Conservation (phyloP, 345 rosid species). For the Populus nigra region DNA sequence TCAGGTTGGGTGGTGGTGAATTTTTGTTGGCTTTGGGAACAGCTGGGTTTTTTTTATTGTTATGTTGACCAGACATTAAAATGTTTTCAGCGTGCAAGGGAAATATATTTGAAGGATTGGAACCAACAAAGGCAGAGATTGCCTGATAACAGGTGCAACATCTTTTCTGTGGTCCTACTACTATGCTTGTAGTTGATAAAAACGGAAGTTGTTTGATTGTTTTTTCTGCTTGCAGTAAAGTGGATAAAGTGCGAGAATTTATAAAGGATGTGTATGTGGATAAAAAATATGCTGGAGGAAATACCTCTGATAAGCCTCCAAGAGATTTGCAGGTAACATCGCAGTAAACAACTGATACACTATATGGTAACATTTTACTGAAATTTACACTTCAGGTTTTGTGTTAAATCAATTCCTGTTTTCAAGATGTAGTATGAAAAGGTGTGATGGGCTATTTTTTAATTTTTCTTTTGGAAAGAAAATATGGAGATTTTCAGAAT, state of each 20-base stretch:
- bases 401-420: background rate
- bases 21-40: slow-evolving; percentile 11
- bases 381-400: background rate
- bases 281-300: slow-evolving; percentile 72
- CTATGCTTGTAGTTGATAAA: slow-evolving; percentile 5
- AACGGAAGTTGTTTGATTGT: slow-evolving; percentile 4
- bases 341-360: background rate
- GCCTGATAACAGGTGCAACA: slow-evolving; percentile 75
- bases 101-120: slow-evolving; percentile 77
- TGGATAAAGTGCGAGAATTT: slow-evolving; percentile 71
- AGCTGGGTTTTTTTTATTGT: slow-evolving; percentile 9
- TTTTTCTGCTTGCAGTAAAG: slow-evolving; percentile 57
- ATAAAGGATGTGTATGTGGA: slow-evolving; percentile 82
- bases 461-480: background rate
- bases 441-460: background rate
- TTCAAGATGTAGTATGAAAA: background rate
- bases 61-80: slow-evolving; percentile 20
- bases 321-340: slow-evolving; percentile 65
- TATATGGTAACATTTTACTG: background rate
- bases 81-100: slow-evolving; percentile 82
- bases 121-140: slow-evolving; percentile 82
- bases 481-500: background rate
- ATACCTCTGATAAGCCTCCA: slow-evolving; percentile 62
- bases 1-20: slow-evolving; percentile 52
- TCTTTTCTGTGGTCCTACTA: slow-evolving; percentile 4